Evolutionary conservation across 495 filamentous ascomycete species (phyloP).

Genomic region (Glutinoglossum americanum): DNA sequence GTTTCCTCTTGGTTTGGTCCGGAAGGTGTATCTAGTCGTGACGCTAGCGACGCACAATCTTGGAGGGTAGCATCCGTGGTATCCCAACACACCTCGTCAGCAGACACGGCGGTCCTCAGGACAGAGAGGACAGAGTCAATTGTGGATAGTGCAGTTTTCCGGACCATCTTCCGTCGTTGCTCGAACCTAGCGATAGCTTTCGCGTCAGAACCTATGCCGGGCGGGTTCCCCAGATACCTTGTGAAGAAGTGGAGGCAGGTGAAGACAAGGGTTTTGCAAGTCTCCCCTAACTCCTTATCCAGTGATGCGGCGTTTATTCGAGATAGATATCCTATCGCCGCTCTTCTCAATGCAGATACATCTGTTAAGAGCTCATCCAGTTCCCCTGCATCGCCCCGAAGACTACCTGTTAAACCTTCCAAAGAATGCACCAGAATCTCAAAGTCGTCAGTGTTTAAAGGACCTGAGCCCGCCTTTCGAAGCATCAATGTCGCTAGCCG

Average conservation of each 20-base stretch:
- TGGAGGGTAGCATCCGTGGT: slow-evolving; percentile 29
- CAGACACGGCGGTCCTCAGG: slow-evolving; percentile 20
- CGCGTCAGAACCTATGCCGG: slow-evolving; percentile 16
- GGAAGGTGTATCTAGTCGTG: slow-evolving; percentile 20
- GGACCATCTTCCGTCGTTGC: slow-evolving; percentile 29
- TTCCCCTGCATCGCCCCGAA: slow-evolving; percentile 39
- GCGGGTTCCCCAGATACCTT: slow-evolving; percentile 32
- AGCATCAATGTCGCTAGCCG: slow-evolving; percentile 1
- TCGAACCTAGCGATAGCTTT: slow-evolving; percentile 31
- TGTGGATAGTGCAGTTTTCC: slow-evolving; percentile 21
- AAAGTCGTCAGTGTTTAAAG: neutral
- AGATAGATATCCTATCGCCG: slow-evolving; percentile 28
- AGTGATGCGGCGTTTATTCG: slow-evolving; percentile 7
- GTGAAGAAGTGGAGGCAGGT: slow-evolving; percentile 29
- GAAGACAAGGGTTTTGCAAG: slow-evolving; percentile 26
- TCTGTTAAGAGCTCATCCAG: slow-evolving; percentile 49
- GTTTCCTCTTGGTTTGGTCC: neutral
- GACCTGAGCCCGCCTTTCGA: neutral
- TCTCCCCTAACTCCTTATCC: neutral
- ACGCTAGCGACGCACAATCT: slow-evolving; percentile 29
- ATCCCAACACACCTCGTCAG: slow-evolving; percentile 20
- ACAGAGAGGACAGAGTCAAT: slow-evolving; percentile 35
- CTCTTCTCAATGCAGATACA: slow-evolving; percentile 39
- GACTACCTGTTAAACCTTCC: slow-evolving; percentile 28
- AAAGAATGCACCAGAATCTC: slow-evolving; percentile 11